These are phyloP conservation scores for Clarkia xantiana DNA, from an alignment of 345 rosid genomes.

Conservation along the genomic window DNA sequence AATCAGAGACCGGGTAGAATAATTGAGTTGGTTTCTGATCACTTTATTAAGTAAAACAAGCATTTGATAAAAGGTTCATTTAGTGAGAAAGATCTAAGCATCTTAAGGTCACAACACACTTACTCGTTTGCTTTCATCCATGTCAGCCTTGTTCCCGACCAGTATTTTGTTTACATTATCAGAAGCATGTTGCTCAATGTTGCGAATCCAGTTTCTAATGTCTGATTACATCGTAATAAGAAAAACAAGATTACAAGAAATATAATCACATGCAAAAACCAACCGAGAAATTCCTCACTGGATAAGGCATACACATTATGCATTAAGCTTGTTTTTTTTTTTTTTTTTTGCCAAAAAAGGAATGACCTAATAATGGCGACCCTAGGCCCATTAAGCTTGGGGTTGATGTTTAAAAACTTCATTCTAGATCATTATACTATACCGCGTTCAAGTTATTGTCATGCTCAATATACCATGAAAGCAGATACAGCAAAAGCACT, in stretches of 20 bases:
- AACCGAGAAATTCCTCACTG: no score
- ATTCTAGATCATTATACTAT: not conserved
- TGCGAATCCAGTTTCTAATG: conserved; percentile 96
- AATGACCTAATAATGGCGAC: no score
- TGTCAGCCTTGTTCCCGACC: conserved; percentile 98
- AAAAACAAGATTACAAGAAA: not conserved
- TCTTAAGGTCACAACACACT: conserved; percentile 3
- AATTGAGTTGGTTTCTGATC: no score
- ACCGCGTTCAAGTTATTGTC: not conserved
- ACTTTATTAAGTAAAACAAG: no score
- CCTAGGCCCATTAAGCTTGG: no score
- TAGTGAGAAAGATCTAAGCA: not conserved
- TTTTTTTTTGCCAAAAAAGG: no score
- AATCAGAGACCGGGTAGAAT: not conserved
- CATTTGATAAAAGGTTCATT: no score
- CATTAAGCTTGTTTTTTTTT: no score
- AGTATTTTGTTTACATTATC: conserved; percentile 87
- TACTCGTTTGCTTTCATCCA: conserved; percentile 98
- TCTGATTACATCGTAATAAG: conserved; percentile 31
- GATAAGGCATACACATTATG: no score
- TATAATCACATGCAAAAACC: not conserved
- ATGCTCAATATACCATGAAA: no score
- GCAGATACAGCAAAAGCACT: not conserved
- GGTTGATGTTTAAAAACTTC: no score
- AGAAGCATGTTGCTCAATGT: conserved; percentile 94